A percentile compares a stretch with the other conserved stretches of the same genome.
phyloP scores from a whole-genome alignment of 176 grass and related monocot genomes.

The Oryza australiensis region DNA sequence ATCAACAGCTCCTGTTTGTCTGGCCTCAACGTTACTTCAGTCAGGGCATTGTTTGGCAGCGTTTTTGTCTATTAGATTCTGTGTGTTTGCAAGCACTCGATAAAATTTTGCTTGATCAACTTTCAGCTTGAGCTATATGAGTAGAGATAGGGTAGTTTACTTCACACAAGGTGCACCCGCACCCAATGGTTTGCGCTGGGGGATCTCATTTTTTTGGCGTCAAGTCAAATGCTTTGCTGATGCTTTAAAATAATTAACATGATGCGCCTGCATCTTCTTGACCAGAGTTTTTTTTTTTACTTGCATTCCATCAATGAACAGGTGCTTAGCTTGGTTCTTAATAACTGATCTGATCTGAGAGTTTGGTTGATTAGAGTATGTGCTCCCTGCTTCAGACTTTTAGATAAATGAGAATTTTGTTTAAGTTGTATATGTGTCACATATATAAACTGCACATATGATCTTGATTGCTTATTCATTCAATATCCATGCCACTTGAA shows the following conservation, averaged over 20 bases:
- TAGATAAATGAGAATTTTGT: neutral
- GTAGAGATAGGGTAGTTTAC: neutral
- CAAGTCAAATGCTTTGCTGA: neutral
- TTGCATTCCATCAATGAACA: neutral
- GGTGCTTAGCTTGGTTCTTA: neutral
- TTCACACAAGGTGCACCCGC: neutral
- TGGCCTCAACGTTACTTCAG: slow-evolving; percentile 2
- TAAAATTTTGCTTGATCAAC: neutral
- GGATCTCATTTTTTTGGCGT: neutral
- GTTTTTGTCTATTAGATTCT: slow-evolving; percentile 15
- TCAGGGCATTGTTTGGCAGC: neutral
- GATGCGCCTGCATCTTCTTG: neutral
- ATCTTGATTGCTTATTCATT: slow-evolving; percentile 4
- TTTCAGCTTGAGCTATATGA: neutral
- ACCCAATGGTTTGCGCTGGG: neutral
- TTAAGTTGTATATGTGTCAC: neutral
- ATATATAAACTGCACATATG: neutral
- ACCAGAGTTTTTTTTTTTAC: neutral
- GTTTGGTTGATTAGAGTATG: neutral
- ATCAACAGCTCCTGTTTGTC: neutral
- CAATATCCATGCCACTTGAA: neutral
- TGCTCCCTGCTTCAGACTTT: neutral
- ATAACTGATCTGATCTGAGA: neutral
- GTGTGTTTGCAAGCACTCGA: neutral
- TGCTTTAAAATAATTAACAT: neutral